phyloP scores from a whole-genome alignment of 1,284 basidiomycete species.

The Ganoderma resinaceum region DNA sequence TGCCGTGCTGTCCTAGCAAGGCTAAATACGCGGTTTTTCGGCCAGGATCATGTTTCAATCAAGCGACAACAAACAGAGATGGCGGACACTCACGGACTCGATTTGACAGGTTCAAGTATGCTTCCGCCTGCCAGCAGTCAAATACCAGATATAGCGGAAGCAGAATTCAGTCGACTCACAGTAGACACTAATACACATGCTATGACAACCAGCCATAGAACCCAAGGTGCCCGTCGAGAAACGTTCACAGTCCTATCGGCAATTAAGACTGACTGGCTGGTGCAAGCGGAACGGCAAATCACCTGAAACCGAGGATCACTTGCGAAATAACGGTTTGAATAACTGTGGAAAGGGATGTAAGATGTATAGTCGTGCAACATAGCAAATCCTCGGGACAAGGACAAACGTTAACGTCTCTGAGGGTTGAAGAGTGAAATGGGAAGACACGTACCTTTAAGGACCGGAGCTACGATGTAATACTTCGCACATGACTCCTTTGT shows the following conservation, averaged over 20 bases:
- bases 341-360: constrained; percentile 41
- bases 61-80: not conserved
- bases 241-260: constrained; percentile 56
- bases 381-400: not conserved
- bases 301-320: constrained; percentile 59
- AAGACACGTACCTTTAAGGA: constrained; percentile 54
- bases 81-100: constrained; percentile 46
- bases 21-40: not conserved
- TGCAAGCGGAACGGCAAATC: constrained; percentile 12
- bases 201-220: constrained; percentile 46
- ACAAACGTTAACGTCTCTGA: too few species aligned
- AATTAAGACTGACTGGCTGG: not conserved
- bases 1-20: constrained; percentile 2
- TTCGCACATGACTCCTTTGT: constrained; percentile 22
- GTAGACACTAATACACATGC: constrained; percentile 47
- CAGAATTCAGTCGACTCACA: constrained; percentile 42
- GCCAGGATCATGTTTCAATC: not conserved
- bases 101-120: constrained; percentile 53
- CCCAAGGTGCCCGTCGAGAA: constrained; percentile 48
- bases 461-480: constrained; percentile 58
- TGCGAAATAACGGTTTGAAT: constrained; percentile 62
- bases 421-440: not conserved
- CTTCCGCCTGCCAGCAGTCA: constrained; percentile 50
- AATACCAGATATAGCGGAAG: not conserved
- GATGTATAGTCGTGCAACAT: not conserved